These are phyloP conservation scores for Pisolithus orientalis DNA, from an alignment of 768 basidiomycete genomes.

Conservation along the genomic window DNA sequence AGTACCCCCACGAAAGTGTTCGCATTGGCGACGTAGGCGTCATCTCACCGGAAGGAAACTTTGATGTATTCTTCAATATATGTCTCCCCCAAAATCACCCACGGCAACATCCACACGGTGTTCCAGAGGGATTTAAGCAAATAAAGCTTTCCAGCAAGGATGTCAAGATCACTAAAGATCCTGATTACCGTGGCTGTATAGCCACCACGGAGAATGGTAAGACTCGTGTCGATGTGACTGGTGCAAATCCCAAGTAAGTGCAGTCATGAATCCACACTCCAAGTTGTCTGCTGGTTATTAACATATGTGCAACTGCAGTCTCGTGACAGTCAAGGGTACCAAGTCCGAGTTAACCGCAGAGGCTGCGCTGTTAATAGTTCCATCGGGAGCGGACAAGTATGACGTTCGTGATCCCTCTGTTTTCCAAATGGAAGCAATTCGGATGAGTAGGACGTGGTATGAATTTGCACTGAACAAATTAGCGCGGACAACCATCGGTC, in stretches of 20 bases:
- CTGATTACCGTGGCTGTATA: background rate
- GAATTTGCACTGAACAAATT: constrained; percentile 7
- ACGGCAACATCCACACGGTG: constrained; percentile 14
- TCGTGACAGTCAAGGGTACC: background rate
- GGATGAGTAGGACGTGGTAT: constrained; percentile 20
- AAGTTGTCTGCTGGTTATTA: background rate
- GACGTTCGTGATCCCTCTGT: constrained; percentile 3
- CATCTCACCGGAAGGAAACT: constrained; percentile 15
- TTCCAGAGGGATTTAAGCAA: constrained; percentile 20
- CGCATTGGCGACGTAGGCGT: constrained; percentile 31
- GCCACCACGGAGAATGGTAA: background rate
- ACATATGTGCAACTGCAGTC: too few species aligned
- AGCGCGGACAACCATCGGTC: background rate
- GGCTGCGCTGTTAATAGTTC: constrained; percentile 25
- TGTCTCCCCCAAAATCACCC: constrained; percentile 22
- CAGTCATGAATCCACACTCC: too few species aligned
- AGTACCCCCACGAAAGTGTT: constrained; percentile 19
- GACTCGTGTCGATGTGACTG: background rate
- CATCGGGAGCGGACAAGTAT: constrained; percentile 17
- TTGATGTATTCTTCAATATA: constrained; percentile 31
- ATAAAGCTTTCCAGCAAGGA: constrained; percentile 5
- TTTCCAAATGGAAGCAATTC: constrained; percentile 13
- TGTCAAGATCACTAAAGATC: background rate
- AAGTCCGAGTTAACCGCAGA: constrained; percentile 8
- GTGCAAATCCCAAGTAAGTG: background rate